These are phyloP conservation scores for Pulveroboletus sp. DNA, from an alignment of 768 basidiomycete species.

Conservation along the genomic window DNA sequence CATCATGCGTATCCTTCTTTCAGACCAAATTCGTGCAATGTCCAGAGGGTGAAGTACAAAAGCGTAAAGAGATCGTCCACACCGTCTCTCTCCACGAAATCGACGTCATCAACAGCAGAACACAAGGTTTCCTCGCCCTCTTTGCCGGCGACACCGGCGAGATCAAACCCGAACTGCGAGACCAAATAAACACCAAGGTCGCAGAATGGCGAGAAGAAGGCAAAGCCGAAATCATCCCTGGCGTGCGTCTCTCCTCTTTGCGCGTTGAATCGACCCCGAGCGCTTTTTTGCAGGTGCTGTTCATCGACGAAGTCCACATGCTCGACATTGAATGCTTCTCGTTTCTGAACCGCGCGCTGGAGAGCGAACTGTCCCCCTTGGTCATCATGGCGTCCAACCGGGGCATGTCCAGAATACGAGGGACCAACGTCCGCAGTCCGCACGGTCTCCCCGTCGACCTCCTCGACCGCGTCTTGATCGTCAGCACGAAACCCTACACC, in stretches of 20 bases:
- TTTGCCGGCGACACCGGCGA: conserved; percentile 97
- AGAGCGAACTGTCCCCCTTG: conserved; percentile 87
- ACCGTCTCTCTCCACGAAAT: conserved; percentile 98
- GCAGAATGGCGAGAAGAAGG: conserved; percentile 98
- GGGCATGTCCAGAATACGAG: conserved; percentile 91
- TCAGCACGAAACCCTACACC: conserved; percentile 84
- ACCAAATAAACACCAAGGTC: conserved; percentile 96
- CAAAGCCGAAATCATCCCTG: conserved; percentile 96
- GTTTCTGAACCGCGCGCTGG: conserved; percentile 93
- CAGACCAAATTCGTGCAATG: conserved; percentile 98
- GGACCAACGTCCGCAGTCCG: conserved; percentile 90
- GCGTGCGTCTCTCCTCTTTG: conserved; percentile 50
- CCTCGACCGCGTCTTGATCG: conserved; percentile 92
- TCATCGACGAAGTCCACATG: conserved; percentile 99
- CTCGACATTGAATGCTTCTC: conserved; percentile 99
- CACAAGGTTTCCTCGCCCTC: conserved; percentile 96
- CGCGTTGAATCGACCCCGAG: background rate
- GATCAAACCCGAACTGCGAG: conserved; percentile 94
- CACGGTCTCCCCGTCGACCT: conserved; percentile 95
- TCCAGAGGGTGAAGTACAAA: conserved; percentile 97
- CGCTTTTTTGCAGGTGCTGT: conserved; percentile 63
- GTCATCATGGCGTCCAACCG: conserved; percentile 99
- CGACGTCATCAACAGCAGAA: conserved; percentile 97
- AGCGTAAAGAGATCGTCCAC: conserved; percentile 95
- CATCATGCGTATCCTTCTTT: conserved; percentile 2